Evolutionary conservation across 2,329 filamentous ascomycete genomes (phyloP).

Genomic region (Tympanopsis confertula): DNA sequence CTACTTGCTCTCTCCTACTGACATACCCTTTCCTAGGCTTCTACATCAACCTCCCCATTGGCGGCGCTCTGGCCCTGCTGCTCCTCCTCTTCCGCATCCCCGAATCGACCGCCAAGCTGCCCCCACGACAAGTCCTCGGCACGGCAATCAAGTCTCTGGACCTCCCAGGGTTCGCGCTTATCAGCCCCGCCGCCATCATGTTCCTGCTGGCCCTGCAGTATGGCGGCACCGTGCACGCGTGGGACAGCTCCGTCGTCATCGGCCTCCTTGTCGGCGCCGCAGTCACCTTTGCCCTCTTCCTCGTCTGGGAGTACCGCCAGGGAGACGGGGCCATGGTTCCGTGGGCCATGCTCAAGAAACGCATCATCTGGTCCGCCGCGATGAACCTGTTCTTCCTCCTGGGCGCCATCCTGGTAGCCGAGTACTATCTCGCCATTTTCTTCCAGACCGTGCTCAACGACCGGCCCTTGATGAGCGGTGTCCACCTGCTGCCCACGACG

Average conservation of each 20-base stretch:
- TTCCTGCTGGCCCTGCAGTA: constrained; percentile 34
- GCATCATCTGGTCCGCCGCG: constrained; percentile 27
- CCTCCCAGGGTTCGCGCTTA: constrained; percentile 26
- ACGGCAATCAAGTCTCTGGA: constrained; percentile 37
- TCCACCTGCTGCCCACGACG: constrained; percentile 27
- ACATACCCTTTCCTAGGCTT: constrained; percentile 9
- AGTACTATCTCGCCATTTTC: constrained; percentile 37
- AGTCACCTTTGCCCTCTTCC: constrained; percentile 18
- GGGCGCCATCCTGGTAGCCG: constrained; percentile 27
- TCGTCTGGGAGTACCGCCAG: constrained; percentile 23
- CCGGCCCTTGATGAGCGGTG: constrained; percentile 20
- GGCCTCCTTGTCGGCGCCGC: constrained; percentile 27
- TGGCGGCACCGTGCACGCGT: constrained; percentile 29
- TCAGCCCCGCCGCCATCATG: constrained; percentile 30
- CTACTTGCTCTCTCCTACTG: background rate
- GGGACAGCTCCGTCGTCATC: constrained; percentile 26
- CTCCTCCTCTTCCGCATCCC: constrained; percentile 27
- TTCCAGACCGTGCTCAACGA: constrained; percentile 34
- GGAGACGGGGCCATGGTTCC: constrained; percentile 38
- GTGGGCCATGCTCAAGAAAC: constrained; percentile 26
- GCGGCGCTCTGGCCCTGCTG: constrained; percentile 17
- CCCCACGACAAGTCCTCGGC: constrained; percentile 14
- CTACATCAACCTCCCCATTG: constrained; percentile 24
- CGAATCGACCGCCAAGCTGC: constrained; percentile 13
- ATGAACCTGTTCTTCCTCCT: constrained; percentile 29